phyloP scores from a whole-genome alignment of 331 rosid genomes.

The Acacia pycnantha region DNA sequence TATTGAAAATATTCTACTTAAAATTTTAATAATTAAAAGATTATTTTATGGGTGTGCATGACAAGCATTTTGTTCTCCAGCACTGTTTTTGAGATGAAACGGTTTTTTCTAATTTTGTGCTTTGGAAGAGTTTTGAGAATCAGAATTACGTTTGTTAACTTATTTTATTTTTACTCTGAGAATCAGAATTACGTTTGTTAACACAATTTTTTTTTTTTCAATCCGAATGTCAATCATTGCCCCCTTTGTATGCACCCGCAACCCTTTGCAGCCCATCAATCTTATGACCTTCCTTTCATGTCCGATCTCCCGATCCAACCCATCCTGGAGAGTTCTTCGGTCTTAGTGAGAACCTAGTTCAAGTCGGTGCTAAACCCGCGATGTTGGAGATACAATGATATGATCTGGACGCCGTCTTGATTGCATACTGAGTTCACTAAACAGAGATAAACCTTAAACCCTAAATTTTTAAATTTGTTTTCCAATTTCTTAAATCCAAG shows the following conservation, averaged over 20 bases:
- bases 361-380: constrained; percentile 38
- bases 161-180: too few species aligned
- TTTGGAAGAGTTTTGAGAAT: too few species aligned
- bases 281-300: constrained; percentile 50
- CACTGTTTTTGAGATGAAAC: too few species aligned
- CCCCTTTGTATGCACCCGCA: constrained; percentile 42
- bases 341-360: constrained; percentile 38
- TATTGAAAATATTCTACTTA: too few species aligned
- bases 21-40: too few species aligned
- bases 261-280: constrained; percentile 45
- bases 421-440: constrained; percentile 48
- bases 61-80: too few species aligned
- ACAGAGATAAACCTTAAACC: constrained; percentile 36
- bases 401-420: constrained; percentile 55
- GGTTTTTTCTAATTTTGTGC: too few species aligned
- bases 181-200: too few species aligned
- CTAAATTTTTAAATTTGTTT: constrained; percentile 2
- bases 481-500: constrained; percentile 9
- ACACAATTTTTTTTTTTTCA: too few species aligned
- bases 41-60: too few species aligned
- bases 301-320: constrained; percentile 37
- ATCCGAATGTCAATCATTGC: too few species aligned
- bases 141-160: too few species aligned
- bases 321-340: constrained; percentile 36
- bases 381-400: constrained; percentile 32